Base-by-base conservation (phyloP, 2,329 filamentous ascomycete species). In the Chaetomiaceae sp. region DNA sequence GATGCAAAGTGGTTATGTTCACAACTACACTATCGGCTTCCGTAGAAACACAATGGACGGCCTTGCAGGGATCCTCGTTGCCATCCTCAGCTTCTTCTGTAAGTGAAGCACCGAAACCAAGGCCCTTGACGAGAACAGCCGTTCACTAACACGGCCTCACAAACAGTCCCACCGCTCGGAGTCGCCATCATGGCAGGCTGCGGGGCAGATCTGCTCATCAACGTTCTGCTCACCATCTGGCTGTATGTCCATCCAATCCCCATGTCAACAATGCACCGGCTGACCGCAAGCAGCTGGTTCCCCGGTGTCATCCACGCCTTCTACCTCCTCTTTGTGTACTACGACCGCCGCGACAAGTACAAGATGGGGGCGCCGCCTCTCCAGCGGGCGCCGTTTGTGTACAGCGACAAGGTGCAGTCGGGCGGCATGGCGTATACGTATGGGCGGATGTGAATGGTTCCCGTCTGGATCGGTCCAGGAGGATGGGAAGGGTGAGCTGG, bases 311-410 rank as follows among this genome's bases (percentile, higher is more conserved):
- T 92, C 38, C 85, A 91, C 67, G 88, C 88, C 39, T 91, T 91
- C 69, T 94, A 91, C 68, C 61, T 90, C 57, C 83, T 91, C 70
- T 95, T 91, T 68, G 76, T 95, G 58, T 95, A 91, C 73, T 92
- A 86, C 69, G 82, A 89, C 64, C 85, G 86, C 36, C 79, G 78
- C 49, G 84, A 89, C 61, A 80, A 84, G 66, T 77, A 78, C 2
- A 71, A 76, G 42, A 73, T 79, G 31, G 87, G 87, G 5, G 73
- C 76, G 11, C 76, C 77, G 55, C 38, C 42, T 11, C 72, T 77
- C 19, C 72, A 75, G 8, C 77, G 75, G 2, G 86, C 86, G 1
- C 83, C 87, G 0, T 86, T 86, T 25, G 80, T 91, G 17, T 91
- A 86, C 68, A 88, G 83, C 62, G 79, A 87, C 33, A 80, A 81